Evolutionary conservation across 2,329 filamentous ascomycete species (phyloP).

Genomic region (Ramularia endophylla): DNA sequence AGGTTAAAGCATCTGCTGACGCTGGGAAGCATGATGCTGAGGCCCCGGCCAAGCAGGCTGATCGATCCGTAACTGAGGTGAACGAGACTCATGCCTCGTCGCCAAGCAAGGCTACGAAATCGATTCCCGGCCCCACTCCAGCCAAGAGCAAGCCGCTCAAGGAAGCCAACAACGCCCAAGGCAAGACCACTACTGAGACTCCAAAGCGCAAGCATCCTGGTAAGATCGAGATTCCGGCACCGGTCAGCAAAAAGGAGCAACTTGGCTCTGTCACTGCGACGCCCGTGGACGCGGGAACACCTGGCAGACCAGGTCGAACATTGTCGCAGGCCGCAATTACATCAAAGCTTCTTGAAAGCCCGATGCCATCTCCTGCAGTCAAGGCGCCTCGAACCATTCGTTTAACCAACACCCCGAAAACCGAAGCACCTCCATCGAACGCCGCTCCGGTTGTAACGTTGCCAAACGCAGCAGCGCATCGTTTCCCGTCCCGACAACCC

Average conservation of each 20-base stretch:
- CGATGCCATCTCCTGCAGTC: slow-evolving; percentile 40
- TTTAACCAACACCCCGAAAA: slow-evolving; percentile 62
- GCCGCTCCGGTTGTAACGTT: slow-evolving; percentile 25
- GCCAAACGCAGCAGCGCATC: slow-evolving; percentile 29
- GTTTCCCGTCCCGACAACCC: slow-evolving; percentile 45
- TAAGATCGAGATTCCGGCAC: slow-evolving; percentile 43
- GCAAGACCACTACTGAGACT: slow-evolving; percentile 16
- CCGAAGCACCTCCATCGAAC: slow-evolving; percentile 40
- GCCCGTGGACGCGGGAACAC: slow-evolving; percentile 31
- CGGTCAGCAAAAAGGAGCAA: slow-evolving; percentile 24
- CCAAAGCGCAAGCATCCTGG: slow-evolving; percentile 37
- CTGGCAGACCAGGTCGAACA: slow-evolving; percentile 6
- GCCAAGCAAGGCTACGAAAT: no score
- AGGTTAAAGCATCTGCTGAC: no score
- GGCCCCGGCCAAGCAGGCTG: no score
- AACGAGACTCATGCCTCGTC: no score
- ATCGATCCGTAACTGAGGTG: no score
- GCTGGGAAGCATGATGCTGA: no score
- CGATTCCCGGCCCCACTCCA: no score
- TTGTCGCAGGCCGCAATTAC: slow-evolving; percentile 50
- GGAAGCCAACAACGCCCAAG: slow-evolving; percentile 12
- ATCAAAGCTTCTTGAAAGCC: slow-evolving; percentile 49
- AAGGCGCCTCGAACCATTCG: slow-evolving; percentile 60
- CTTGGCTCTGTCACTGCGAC: slow-evolving; percentile 38
- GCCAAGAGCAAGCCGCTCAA: not conserved